These are phyloP conservation scores for Suaeda aralocaspica DNA, from an alignment of 148 eudicot genomes.

Conservation along the genomic window DNA sequence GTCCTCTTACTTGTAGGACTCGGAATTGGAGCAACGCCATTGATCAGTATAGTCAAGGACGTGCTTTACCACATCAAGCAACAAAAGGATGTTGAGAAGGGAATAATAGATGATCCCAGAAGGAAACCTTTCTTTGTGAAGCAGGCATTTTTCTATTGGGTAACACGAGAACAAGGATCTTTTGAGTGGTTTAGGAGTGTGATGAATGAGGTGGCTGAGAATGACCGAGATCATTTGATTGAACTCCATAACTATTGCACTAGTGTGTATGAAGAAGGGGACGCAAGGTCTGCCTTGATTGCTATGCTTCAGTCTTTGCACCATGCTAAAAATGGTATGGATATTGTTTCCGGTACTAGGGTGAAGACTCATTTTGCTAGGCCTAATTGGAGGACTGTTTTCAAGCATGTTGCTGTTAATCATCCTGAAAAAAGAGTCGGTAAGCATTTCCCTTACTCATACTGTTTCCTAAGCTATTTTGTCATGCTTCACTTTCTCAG, in stretches of 20 bases:
- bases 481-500: too few relatives aligned
- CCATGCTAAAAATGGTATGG: slow-evolving; percentile 49
- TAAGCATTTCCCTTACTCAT: too few relatives aligned
- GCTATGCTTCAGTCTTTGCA: slow-evolving; percentile 48
- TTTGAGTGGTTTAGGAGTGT: slow-evolving; percentile 54
- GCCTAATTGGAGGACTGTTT: slow-evolving; percentile 52
- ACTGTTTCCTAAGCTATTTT: too few relatives aligned
- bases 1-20: slow-evolving; percentile 53
- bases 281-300: slow-evolving; percentile 51
- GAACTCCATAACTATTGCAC: slow-evolving; percentile 60
- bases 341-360: slow-evolving; percentile 44
- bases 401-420: slow-evolving; percentile 41
- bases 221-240: slow-evolving; percentile 40
- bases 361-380: slow-evolving; percentile 50
- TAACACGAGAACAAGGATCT: slow-evolving; percentile 46
- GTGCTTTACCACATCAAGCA: slow-evolving; percentile 48
- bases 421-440: slow-evolving; percentile 43
- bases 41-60: slow-evolving; percentile 56
- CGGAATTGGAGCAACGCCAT: slow-evolving; percentile 58
- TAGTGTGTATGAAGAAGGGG: slow-evolving; percentile 51
- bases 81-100: slow-evolving; percentile 26
- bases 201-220: slow-evolving; percentile 55
- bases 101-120: slow-evolving; percentile 1
- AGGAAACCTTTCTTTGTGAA: slow-evolving; percentile 32
- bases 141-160: slow-evolving; percentile 52